Base-by-base conservation (phyloP, 305 asterid genomes). In the Nicotiana rustica region DNA sequence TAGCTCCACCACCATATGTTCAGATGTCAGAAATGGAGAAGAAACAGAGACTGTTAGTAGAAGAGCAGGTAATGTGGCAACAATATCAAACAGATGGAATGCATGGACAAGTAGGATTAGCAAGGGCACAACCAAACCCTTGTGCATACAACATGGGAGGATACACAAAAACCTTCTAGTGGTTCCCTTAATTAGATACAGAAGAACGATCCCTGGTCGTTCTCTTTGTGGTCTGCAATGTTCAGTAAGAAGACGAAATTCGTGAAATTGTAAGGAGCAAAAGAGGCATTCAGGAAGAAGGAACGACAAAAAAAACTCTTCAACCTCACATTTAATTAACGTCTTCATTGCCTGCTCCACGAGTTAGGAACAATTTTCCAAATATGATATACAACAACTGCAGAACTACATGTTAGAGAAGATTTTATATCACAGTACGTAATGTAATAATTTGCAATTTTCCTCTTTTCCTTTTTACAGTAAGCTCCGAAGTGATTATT, bases 11-110 rank as follows among this genome's bases (percentile, higher is more conserved):
- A 2, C 21, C 98, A 1, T 95, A 92, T 18, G 98, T 95, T 85
- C 99, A 97, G 84, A 92, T 95, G 97, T 89, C 98, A 10, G 99
- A 95, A 52, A 85, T 95, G 92, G 99, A 97, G 88, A 95, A 90
- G 89, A 95, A 95, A 86, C 98, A 90, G 69, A 87, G 89, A 78
- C 73, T 92, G 82, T 86, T 92, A 56, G 90, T 85, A 31, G 93
- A 97, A 61, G 98, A 97, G 89, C 98, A 97, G 78, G 6, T 88
- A 35, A 89, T 91, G 92, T 97, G 99, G 98, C 98, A 93, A 87
- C 95, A 95, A 67, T 93, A 92, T 76, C 86, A 89, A 19, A 91
- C 88, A n/a, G 95, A 90, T 81, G 99, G 98, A 83, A 91, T 88
- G 94, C 98, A 92, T 82, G 98, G 97, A 33, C 93, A 90, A 14